Conservation (phyloP, 1,139 yeast genomes). For the Nakaseomyces kungkrabaensis region DNA sequence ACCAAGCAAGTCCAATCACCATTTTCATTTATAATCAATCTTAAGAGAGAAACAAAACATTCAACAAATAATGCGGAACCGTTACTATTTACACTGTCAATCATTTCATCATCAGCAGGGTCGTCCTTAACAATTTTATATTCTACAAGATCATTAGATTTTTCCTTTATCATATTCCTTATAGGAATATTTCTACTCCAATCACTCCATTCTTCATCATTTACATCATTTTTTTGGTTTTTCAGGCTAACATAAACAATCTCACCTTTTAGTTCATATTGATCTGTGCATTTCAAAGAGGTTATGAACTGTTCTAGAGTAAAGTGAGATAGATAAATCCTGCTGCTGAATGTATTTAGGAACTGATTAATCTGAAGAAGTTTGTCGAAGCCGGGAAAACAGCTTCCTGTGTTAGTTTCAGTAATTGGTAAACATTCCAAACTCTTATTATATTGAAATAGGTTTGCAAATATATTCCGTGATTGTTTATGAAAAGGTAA, state of each 20-base stretch:
- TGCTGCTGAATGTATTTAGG: conserved; percentile 22
- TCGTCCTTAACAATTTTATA: conserved; percentile 22
- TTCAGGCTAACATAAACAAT: conserved; percentile 17
- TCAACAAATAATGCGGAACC: conserved; percentile 24
- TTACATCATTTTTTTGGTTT: neutral
- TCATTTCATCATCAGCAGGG: conserved; percentile 25
- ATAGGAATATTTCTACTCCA: conserved; percentile 12
- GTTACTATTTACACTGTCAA: conserved; percentile 23
- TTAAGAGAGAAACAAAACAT: conserved; percentile 20
- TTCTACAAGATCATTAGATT: conserved; percentile 8
- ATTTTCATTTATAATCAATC: conserved; percentile 26
- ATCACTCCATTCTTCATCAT: conserved; percentile 1
- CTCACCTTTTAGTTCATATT: conserved; percentile 23
- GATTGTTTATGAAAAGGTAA: conserved; percentile 26
- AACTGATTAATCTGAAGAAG: conserved; percentile 26
- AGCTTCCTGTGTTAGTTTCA: conserved; percentile 2
- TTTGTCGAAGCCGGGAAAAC: conserved; percentile 17
- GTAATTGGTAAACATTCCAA: conserved; percentile 16
- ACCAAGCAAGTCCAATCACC: conserved; percentile 30
- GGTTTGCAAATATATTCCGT: conserved; percentile 13
- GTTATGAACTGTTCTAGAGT: conserved; percentile 25
- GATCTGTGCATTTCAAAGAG: conserved; percentile 24
- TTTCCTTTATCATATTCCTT: conserved; percentile 14
- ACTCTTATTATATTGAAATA: conserved; percentile 15
- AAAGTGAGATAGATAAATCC: conserved; percentile 20